Conservation (phyloP, 1,139 yeast genomes). For the Suhomyces panamericanus region DNA sequence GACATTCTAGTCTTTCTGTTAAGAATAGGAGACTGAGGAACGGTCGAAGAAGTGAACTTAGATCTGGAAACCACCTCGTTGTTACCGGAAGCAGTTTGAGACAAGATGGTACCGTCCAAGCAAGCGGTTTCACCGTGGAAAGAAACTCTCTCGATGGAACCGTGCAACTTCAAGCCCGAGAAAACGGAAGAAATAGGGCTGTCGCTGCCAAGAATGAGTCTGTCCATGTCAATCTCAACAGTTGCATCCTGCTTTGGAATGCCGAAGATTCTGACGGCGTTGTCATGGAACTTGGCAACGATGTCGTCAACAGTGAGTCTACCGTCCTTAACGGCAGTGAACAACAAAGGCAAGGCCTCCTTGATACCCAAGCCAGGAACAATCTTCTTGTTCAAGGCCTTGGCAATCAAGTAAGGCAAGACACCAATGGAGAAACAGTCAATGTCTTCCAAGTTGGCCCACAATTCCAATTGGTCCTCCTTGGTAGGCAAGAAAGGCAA, state of each 20-base stretch:
- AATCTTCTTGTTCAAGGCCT: constrained; percentile 58
- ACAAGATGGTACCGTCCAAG: constrained; percentile 74
- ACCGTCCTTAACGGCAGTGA: constrained; percentile 76
- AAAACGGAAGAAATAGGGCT: constrained; percentile 34
- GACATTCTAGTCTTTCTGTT: constrained; percentile 49
- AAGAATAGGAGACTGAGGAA: constrained; percentile 49
- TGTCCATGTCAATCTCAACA: constrained; percentile 82
- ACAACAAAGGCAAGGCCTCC: constrained; percentile 79
- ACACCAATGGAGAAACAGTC: constrained; percentile 90
- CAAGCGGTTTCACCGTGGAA: constrained; percentile 77
- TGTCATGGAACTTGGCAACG: constrained; percentile 70
- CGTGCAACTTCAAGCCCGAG: constrained; percentile 50
- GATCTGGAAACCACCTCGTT: constrained; percentile 47
- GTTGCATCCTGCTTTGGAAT: constrained; percentile 77
- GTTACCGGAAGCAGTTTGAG: constrained; percentile 60
- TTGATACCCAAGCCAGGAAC: constrained; percentile 74
- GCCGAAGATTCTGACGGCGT: constrained; percentile 80
- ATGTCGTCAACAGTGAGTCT: constrained; percentile 74
- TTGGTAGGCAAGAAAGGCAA: constrained; percentile 74
- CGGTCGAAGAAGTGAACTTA: constrained; percentile 37
- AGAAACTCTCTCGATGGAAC: constrained; percentile 86
- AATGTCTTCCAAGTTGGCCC: constrained; percentile 70
- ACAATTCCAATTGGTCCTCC: constrained; percentile 78
- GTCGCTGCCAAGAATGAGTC: constrained; percentile 50
- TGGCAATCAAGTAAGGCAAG: constrained; percentile 72